Base-by-base conservation (phyloP, 768 basidiomycete species). In the Symmetrospora coprosmae region DNA sequence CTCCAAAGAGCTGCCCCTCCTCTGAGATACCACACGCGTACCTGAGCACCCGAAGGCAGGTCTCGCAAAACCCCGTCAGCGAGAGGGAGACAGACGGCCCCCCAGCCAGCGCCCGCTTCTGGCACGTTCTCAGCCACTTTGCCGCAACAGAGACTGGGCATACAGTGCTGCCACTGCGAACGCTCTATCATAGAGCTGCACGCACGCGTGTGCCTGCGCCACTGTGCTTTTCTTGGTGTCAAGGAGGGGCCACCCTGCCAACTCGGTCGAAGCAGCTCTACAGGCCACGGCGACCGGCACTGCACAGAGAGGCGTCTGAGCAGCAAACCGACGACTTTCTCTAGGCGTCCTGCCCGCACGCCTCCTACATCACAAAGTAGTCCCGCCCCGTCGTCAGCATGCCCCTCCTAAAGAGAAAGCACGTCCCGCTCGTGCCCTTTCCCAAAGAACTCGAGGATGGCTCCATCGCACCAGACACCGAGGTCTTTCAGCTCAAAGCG, bases 401-500 rank as follows among this genome's bases (percentile, higher is more conserved):
- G 72, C 73, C 65, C 41, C 71, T 70, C 56, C 70, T 64, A 56
- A 71, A 67, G 50, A 71, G 69, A 63, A 73, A 65, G 67, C 72
- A 63, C 61, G 72, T 69, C 58, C 70, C 66, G 40, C 69, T 64
- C 62, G 64, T 65, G 25, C 66, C 63, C 39, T 71, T 69, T 49
- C 67, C 74, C 63, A 46, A 63, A 52, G 48, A 64, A 59, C 11
- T 72, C 68, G 21, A 64, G 66, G 31, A 64, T 43, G 61, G 43
- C 25, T 25, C 53, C 35, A 38, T 67, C 33, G 19, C 56, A 0
- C 81, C 81, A 34, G 75, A 77, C 73, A 80, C 76, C 70, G 81
- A 83, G 66, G 90, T 96, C 73, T 97, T 82, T 76, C 91, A 86
- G 77, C 83, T 97, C 70, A 77, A 82, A 65, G 83, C 88, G 73